A percentile compares a stretch with the other conserved stretches of the same genome.
Evolutionary conservation across 257 asterid genomes (phyloP).

Genomic region (Phtheirospermum japonicum): DNA sequence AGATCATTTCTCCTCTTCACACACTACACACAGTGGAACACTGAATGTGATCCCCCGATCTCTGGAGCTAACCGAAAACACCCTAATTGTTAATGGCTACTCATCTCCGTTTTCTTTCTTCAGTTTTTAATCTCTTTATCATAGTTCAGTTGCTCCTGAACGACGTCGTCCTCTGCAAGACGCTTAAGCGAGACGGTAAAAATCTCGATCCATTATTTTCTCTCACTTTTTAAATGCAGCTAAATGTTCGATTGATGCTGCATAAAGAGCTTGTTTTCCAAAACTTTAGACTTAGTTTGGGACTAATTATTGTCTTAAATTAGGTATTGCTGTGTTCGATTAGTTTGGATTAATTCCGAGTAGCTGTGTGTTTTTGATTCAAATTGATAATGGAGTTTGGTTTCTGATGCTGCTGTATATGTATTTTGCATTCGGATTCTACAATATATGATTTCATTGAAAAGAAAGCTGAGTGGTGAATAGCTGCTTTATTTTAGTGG

Average conservation of each 20-base stretch:
- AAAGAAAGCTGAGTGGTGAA: neutral
- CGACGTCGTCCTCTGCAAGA: conserved; percentile 66
- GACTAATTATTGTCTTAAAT: conserved; percentile 14
- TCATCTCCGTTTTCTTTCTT: conserved; percentile 21
- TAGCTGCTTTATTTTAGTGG: neutral
- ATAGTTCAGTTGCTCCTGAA: conserved; percentile 36
- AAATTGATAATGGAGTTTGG: neutral
- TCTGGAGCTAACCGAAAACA: conserved; percentile 9
- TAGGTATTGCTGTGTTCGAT: conserved; percentile 25
- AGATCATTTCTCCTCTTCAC: conserved; percentile 12
- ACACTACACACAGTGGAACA: conserved; percentile 28
- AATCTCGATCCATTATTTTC: conserved; percentile 14
- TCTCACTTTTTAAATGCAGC: neutral
- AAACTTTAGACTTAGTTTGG: neutral
- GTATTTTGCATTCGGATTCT: too few species aligned
- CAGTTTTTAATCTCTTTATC: conserved; percentile 29
- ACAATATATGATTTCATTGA: too few species aligned
- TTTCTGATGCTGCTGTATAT: conserved; percentile 1
- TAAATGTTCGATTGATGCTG: conserved; percentile 19
- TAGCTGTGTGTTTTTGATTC: conserved; percentile 8
- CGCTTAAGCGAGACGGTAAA: conserved; percentile 88
- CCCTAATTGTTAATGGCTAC: conserved; percentile 33
- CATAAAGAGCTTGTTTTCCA: conserved; percentile 15
- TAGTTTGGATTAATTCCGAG: conserved; percentile 11
- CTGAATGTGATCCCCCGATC: conserved; percentile 30